Evolutionary conservation across 345 rosid species (phyloP).

Genomic region (Eucalyptus lansdowneana): DNA sequence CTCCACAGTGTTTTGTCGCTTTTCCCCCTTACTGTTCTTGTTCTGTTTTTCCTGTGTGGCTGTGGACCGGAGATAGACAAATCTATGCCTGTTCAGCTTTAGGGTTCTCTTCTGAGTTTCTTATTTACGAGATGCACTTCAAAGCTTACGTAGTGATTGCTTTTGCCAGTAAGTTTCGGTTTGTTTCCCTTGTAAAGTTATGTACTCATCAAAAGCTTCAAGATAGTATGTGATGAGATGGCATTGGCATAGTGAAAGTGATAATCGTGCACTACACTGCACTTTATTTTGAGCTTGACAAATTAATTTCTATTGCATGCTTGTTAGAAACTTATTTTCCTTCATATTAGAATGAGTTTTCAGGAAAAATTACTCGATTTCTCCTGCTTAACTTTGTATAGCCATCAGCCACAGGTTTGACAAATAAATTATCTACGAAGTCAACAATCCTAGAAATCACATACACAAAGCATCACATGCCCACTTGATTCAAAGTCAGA

Average conservation of each 20-base stretch:
- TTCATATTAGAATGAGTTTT: too few species aligned
- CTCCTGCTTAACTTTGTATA: slow-evolving; percentile 1
- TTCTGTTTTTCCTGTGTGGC: neutral
- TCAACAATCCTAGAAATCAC: neutral
- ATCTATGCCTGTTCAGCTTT: neutral
- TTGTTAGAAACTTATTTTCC: too few species aligned
- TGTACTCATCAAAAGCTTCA: neutral
- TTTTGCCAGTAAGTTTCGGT: neutral
- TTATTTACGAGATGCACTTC: neutral
- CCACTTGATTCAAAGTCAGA: neutral
- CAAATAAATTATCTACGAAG: slow-evolving; percentile 44
- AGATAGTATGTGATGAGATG: neutral
- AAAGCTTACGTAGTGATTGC: neutral
- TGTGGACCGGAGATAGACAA: neutral
- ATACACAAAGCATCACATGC: neutral
- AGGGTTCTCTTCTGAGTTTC: neutral
- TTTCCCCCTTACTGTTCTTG: neutral
- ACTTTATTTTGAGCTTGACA: neutral
- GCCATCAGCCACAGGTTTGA: slow-evolving; percentile 83
- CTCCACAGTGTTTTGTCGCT: neutral
- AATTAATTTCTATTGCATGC: too few species aligned
- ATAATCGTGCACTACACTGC: neutral
- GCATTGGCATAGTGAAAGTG: neutral
- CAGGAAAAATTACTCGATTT: neutral
- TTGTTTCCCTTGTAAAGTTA: neutral